Evolutionary conservation across 257 asterid genomes (phyloP).

Genomic region (Avicennia marina): DNA sequence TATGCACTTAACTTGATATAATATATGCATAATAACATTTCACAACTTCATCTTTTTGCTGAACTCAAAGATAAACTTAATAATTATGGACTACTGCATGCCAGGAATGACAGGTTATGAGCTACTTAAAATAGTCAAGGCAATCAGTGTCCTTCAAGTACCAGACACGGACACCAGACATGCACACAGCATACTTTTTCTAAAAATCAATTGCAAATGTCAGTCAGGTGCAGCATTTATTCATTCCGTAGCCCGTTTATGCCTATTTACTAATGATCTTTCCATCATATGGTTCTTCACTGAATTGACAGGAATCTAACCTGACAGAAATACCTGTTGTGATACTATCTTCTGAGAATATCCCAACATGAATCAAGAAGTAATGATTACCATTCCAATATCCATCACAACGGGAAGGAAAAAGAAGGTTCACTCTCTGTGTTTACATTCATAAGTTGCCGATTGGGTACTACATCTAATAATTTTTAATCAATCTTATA

Average conservation of each 20-base stretch:
- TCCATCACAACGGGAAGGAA: background rate
- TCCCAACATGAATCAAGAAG: constrained; percentile 28
- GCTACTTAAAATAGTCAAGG: constrained; percentile 48
- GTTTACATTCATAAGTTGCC: background rate
- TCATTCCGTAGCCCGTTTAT: no score
- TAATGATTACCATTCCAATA: constrained; percentile 13
- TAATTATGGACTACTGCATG: constrained; percentile 46
- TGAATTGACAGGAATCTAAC: constrained; percentile 30
- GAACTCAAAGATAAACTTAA: constrained; percentile 33
- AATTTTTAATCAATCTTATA: background rate
- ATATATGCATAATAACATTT: background rate
- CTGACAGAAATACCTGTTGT: constrained; percentile 36
- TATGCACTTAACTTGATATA: background rate
- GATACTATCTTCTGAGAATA: constrained; percentile 34
- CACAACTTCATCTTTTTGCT: background rate
- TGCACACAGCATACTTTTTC: background rate
- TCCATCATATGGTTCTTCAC: no score
- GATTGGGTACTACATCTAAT: background rate
- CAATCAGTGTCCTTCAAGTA: no score
- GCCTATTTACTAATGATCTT: no score
- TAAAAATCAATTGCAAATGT: background rate
- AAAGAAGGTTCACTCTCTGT: background rate
- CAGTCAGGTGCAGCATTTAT: no score
- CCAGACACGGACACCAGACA: no score
- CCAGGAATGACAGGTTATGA: constrained; percentile 53